Percentiles rank a stretch among this genome's conserved stretches.
Evolutionary conservation across 805 yeast species (phyloP).

Genomic region (Lachancea fermentati): DNA sequence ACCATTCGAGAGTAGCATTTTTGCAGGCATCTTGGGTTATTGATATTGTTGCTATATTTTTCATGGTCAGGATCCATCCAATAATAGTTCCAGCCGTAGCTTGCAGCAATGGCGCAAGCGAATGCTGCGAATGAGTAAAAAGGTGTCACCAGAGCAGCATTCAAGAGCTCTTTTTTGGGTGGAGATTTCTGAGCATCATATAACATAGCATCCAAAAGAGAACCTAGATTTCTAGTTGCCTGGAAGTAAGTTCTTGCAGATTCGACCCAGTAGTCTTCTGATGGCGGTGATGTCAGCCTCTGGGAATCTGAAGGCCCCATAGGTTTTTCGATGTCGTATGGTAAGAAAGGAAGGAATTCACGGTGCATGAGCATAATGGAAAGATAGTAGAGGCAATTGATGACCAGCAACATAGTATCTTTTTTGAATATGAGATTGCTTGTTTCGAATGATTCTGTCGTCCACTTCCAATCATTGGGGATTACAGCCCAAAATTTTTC

Average conservation of each 20-base stretch:
- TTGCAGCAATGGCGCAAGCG: conserved; percentile 7
- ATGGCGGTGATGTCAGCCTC: conserved; percentile 4
- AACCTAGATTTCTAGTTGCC: conserved; percentile 3
- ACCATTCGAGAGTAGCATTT: conserved; percentile 3
- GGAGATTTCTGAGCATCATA: not conserved
- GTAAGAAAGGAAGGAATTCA: conserved; percentile 11
- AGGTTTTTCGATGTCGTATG: conserved; percentile 6
- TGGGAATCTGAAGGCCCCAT: conserved; percentile 11
- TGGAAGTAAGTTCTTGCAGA: conserved; percentile 6
- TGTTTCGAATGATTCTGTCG: not conserved
- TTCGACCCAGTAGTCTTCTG: conserved; percentile 7
- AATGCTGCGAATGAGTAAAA: conserved; percentile 10
- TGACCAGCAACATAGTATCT: conserved; percentile 2
- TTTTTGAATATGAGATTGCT: not conserved
- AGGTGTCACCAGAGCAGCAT: conserved; percentile 5
- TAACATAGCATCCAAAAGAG: conserved; percentile 5
- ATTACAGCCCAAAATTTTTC: conserved; percentile 3
- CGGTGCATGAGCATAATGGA: conserved; percentile 5
- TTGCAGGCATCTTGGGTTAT: not conserved
- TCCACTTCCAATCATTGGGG: conserved; percentile 10
- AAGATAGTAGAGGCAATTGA: conserved; percentile 8
- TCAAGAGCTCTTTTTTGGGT: not conserved
- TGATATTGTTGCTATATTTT: conserved; percentile 1
- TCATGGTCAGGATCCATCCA: conserved; percentile 11
- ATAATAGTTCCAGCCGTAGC: conserved; percentile 10